Percentiles rank a stretch among this genome's conserved stretches.
phyloP scores from a whole-genome alignment of 306 rosid species.

The Arachis stenosperma region DNA sequence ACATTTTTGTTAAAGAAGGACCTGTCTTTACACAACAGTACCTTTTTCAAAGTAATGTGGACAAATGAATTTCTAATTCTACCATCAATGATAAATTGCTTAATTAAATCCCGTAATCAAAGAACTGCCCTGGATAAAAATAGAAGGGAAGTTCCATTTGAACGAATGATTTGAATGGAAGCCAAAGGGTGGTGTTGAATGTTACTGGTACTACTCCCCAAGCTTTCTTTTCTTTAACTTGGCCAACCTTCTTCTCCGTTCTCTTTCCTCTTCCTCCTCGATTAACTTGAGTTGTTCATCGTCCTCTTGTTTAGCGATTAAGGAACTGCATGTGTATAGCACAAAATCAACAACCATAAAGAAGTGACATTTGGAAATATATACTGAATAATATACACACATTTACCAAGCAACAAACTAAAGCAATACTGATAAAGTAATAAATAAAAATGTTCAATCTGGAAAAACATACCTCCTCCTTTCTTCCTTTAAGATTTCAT shows the following conservation, averaged over 20 bases:
- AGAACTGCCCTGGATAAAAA: not conserved
- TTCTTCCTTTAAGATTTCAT: slow-evolving; percentile 79
- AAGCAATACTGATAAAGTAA: not conserved
- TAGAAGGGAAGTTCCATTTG: slow-evolving; percentile 32
- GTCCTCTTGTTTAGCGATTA: slow-evolving; percentile 60
- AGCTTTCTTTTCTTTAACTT: slow-evolving; percentile 56
- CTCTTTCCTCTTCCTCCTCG: slow-evolving; percentile 65
- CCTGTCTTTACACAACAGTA: slow-evolving; percentile 7
- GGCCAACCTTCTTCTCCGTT: slow-evolving; percentile 45
- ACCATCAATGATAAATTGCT: slow-evolving; percentile 31
- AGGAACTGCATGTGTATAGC: slow-evolving; percentile 46
- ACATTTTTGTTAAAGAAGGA: not conserved
- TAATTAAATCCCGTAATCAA: slow-evolving; percentile 23
- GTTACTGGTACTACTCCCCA: not conserved
- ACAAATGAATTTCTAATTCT: slow-evolving; percentile 27
- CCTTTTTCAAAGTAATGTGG: slow-evolving; percentile 14
- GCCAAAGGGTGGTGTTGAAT: slow-evolving; percentile 12
- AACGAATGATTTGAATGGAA: slow-evolving; percentile 21
- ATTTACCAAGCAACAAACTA: not conserved
- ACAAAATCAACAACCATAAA: slow-evolving; percentile 9
- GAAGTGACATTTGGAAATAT: too few species aligned
- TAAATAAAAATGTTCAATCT: not conserved
- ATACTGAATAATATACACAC: too few species aligned
- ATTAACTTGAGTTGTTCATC: slow-evolving; percentile 63
- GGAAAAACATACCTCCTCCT: slow-evolving; percentile 51